Evolutionary conservation across 495 filamentous ascomycete genomes (phyloP), one percentile per base, ranked within the genome.

Genomic region (Aspergillus affinis): DNA sequence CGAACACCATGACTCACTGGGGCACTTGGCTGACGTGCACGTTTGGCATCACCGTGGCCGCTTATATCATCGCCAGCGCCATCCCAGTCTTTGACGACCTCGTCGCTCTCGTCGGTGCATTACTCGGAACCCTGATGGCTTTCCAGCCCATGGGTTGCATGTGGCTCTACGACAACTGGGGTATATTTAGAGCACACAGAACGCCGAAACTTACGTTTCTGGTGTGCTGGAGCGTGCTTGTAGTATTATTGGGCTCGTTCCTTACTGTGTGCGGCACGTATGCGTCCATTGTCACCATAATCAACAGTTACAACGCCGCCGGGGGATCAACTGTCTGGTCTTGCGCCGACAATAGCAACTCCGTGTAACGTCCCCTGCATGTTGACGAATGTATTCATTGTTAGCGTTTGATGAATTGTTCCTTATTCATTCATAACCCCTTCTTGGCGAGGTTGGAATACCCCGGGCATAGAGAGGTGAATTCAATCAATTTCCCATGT

Each of bases 221-320:
- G 23, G 57, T 56, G 4, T 45, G 19, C 20, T 67, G 62, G 62
- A 51, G 54, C 48, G 44, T 55, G 0, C 60, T 61, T 49, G 53
- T 66, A 9, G 49, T 70, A 15, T 8, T 58, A 0, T 18, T 58
- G 41, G 69, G 84, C 9, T 57, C 80, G 17, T 60, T 76, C 36
- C 62, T 85, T 18, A 71, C 81, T 27, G 78, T 82, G 17, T 70
- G 78, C 6, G 83, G 83, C n/a, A 82, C 81, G 9, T 85, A 84
- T 58, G 72, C 79, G 0, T 76, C 72, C 57, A 71, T 83, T 47
- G 64, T 75, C 48, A 80, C 81, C 59, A 82, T 84, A 63, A 75
- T 81, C 65, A 59, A 72, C 19, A 69, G 67, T 41, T 80, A 78
- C 54, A 58, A 58, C 1, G n/a, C 55, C 5, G 29, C 60, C 15